Evolutionary conservation across 305 asterid species (phyloP), one percentile per base, ranked within the genome.

Genomic region (Rubia tinctorum): DNA sequence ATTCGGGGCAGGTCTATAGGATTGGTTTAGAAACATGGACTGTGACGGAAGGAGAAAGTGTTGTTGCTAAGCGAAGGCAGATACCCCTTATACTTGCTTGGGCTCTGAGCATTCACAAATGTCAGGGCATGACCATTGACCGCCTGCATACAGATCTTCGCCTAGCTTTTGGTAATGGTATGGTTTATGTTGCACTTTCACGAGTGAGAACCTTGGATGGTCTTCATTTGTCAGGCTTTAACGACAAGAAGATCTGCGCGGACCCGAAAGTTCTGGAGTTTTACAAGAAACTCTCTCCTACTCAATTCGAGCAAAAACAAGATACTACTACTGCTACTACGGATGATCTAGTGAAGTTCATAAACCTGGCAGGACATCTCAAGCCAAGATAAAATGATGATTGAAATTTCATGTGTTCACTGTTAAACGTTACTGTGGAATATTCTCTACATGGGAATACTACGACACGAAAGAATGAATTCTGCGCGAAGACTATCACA

Each of bases 51-150:
- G 93, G 89, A 17, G 90, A 82, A 30, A 82, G 49, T 43, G 81
- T 75, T 49, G 92, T 86, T 66, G 98, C 96, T 0, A 64, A 9
- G 49, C 78, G 95, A 53, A 82, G 68, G 79, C 98, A 92, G 82
- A 76, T 90, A 47, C 98, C 98, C 25, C 85, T 90, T 59, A 82
- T 90, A 56, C 79, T 92, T 72, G 83, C 96, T 27, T 92, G 96
- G 98, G 95, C 95, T 77, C 66, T 92, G 64, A 92, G 98, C 81
- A 85, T 92, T 74, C 98, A 90, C 81, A 90, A 90, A 77, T 90
- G 93, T 76, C 96, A 88, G 60, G 98, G 96, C 53, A 90, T 92
- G 96, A 87, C 89, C 68, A 76, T 92, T 10, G 89, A 88, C 69
- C 84, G 84, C 78, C 88, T 92, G 47, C 84, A 82, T 76, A 87